Evolutionary conservation across 2,329 filamentous ascomycete species (phyloP).

Genomic region (Calonectria pseudoturangicola): DNA sequence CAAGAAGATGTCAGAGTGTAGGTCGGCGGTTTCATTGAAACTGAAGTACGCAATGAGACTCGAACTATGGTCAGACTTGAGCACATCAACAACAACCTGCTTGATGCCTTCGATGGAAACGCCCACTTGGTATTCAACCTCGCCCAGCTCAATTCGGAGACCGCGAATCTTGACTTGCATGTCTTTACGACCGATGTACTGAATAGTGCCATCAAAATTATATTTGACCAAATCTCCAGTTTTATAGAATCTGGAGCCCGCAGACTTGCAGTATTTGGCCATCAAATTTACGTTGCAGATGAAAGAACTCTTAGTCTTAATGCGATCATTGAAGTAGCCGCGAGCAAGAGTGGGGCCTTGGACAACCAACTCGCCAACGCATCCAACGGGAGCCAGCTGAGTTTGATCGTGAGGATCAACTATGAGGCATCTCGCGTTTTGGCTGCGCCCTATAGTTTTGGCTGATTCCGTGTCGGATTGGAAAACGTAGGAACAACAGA

Average conservation of each 20-base stretch:
- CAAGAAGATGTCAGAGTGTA: background rate
- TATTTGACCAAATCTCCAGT: conserved; percentile 22
- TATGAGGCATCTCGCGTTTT: conserved; percentile 36
- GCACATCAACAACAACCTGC: conserved; percentile 22
- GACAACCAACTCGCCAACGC: conserved; percentile 43
- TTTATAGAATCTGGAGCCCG: conserved; percentile 4
- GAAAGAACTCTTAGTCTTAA: background rate
- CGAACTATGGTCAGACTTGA: conserved; percentile 14
- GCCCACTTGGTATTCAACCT: conserved; percentile 17
- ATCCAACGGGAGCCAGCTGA: conserved; percentile 37
- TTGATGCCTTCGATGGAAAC: background rate
- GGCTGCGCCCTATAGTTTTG: conserved; percentile 31
- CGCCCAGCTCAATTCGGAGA: conserved; percentile 54
- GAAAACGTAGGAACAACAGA: conserved; percentile 25
- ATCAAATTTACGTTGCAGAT: background rate
- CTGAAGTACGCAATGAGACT: conserved; percentile 30
- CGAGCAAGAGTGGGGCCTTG: conserved; percentile 62
- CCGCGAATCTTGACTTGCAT: conserved; percentile 57
- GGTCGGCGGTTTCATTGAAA: background rate
- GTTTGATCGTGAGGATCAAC: conserved; percentile 31
- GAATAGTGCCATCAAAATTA: conserved; percentile 20
- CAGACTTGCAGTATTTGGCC: background rate
- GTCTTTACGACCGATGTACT: conserved; percentile 49
- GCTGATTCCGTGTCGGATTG: conserved; percentile 12
- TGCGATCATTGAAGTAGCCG: conserved; percentile 66